Percentiles rank a stretch among this genome's conserved stretches.
Evolutionary conservation across 139 green algal species (phyloP).

Genomic region (Parachlorella kessleri): DNA sequence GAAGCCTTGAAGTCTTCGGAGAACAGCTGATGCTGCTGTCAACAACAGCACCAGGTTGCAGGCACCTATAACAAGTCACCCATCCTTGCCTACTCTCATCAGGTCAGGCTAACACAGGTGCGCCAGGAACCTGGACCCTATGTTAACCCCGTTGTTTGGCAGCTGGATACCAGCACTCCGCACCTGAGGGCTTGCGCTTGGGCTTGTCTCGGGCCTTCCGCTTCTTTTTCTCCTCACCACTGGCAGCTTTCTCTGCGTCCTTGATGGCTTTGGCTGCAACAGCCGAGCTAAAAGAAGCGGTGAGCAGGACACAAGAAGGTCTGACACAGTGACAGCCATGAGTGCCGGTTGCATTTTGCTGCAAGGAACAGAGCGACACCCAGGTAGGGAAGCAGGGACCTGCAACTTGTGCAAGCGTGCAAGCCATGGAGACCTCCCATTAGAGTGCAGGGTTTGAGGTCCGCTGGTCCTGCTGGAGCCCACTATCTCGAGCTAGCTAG

Average conservation of each 20-base stretch:
- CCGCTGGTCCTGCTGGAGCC: neutral
- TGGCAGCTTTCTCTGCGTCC: neutral
- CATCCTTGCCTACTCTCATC: neutral
- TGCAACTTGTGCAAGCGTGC: neutral
- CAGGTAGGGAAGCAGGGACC: neutral
- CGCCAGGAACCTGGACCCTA: neutral
- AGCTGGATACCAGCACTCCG: neutral
- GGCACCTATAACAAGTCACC: neutral
- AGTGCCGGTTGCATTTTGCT: too few species aligned
- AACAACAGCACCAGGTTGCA: neutral
- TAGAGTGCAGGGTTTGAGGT: neutral
- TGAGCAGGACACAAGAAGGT: too few species aligned
- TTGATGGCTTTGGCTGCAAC: neutral
- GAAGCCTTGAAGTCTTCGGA: neutral
- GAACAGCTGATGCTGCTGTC: neutral
- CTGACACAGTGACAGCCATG: too few species aligned
- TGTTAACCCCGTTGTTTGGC: neutral
- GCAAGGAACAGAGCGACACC: too few species aligned
- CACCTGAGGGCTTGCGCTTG: conserved; percentile 37
- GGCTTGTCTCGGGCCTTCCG: conserved; percentile 1
- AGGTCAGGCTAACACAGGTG: neutral
- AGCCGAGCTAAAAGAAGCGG: too few species aligned
- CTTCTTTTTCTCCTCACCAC: conserved; percentile 12
- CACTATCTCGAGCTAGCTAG: neutral
- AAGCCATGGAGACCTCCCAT: neutral